Base-by-base conservation (phyloP, 1,139 yeast species). In the Meyerozyma athensensis region DNA sequence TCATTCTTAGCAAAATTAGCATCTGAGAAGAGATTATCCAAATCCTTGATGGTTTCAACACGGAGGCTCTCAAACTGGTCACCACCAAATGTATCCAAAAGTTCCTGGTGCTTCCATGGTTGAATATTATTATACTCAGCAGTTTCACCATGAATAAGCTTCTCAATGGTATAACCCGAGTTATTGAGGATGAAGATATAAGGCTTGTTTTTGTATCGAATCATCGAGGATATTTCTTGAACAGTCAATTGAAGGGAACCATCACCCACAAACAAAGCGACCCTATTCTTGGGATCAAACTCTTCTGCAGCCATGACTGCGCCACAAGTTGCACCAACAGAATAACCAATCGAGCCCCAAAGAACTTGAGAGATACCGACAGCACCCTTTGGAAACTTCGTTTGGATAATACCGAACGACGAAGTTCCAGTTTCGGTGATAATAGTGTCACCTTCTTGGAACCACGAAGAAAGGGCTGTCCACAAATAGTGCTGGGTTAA, bases 171-270 rank as follows among this genome's bases (percentile, higher is more conserved):
- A 45, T 63, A 65, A 24, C 71, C 72, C 34, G 58, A 62, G 41
- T 65, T 65, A 47, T 65, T 65, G 48, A 65, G 56, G 13, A 65
- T 68, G 43, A 63, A 65, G 34, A 65, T 47, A 46, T 63, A 65
- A 13, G 65, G 65, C 36, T 46, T 46, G 44, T 47, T 46, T 16
- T 58, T 51, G 43, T 54, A 47, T 43, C 63, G 57, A 24, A 59
- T 53, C 70, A 65, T 63, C 10, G 69, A 54, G 21, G 70, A 61
- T 31, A 68, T 61, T 45, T 65, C 69, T 49, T 65, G 72, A 13
- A 64, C 70, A 4, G 73, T 63, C 48, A 65, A 62, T 46, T 68
- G 73, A 39, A 67, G 58, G 13, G 71, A 65, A 35, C 71, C 71
- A 48, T 65, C 72, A 37, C 71, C 72, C 26, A 65, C 68, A 43